A percentile compares a stretch with the other conserved stretches of the same genome.
phyloP scores from a whole-genome alignment of 176 grass and related monocot genomes.

The Carex kokanica region DNA sequence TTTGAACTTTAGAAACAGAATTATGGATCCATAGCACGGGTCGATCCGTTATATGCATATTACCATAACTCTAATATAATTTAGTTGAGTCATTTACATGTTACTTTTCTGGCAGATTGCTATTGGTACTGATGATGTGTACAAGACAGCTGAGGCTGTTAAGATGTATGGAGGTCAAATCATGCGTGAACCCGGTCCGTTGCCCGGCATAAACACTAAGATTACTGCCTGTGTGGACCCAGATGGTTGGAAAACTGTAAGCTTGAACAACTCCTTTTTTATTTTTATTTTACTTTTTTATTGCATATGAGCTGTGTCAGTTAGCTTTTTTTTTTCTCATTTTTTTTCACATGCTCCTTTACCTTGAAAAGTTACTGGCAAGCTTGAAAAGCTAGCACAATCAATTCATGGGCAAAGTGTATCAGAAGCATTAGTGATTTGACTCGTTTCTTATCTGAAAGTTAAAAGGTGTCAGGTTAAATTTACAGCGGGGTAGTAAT shows the following conservation, averaged over 20 bases:
- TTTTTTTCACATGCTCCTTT: background rate
- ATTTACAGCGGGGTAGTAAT: background rate
- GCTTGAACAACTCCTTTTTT: conserved; percentile 19
- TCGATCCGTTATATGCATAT: no score
- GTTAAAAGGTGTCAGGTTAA: background rate
- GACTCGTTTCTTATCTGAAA: background rate
- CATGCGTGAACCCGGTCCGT: conserved; percentile 84
- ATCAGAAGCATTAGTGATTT: no score
- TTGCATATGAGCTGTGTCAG: background rate
- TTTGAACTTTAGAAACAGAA: no score
- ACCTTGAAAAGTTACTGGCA: conserved; percentile 16
- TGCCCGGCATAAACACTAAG: conserved; percentile 89
- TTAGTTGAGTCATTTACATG: conserved; percentile 12
- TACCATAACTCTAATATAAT: background rate
- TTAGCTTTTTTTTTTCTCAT: background rate
- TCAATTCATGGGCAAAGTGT: background rate
- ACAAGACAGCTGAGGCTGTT: conserved; percentile 82
- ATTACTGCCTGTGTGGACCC: conserved; percentile 88
- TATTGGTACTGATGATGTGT: conserved; percentile 97
- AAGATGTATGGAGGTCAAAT: conserved; percentile 67
- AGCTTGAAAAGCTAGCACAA: background rate
- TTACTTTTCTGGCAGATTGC: conserved; percentile 55
- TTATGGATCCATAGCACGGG: no score
- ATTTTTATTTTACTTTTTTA: no score
- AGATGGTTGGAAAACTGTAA: conserved; percentile 97